These are phyloP conservation scores for Mycena haematopus DNA, from an alignment of 768 basidiomycete species.

Conservation along the genomic window DNA sequence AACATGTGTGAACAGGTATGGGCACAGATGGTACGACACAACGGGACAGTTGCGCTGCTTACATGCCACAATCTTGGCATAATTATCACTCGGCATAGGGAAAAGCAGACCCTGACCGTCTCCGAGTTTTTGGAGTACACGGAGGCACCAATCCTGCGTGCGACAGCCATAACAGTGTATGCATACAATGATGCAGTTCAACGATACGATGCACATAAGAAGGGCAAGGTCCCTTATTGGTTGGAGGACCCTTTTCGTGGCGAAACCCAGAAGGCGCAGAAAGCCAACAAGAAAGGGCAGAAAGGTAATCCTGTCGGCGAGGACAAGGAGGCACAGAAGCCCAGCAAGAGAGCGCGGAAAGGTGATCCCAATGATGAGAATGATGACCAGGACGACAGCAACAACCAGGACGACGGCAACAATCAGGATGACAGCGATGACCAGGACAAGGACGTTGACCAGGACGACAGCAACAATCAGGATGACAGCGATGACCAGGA, in stretches of 20 bases:
- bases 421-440: background rate
- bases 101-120: background rate
- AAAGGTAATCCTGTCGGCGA: background rate
- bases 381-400: background rate
- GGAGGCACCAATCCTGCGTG: constrained; percentile 10
- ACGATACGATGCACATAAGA: constrained; percentile 7
- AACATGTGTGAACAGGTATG: constrained; percentile 5
- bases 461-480: background rate
- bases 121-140: constrained; percentile 15
- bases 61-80: constrained; percentile 22
- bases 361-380: background rate
- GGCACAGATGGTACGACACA: constrained; percentile 18
- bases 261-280: background rate
- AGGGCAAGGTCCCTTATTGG: background rate
- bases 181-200: constrained; percentile 16
- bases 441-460: background rate
- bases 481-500: background rate
- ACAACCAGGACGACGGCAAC: background rate
- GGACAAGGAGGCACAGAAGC: background rate
- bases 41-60: constrained; percentile 12
- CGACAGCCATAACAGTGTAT: constrained; percentile 19
- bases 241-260: constrained; percentile 7
- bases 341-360: background rate
- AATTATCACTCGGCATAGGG: constrained; percentile 7
- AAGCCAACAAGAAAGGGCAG: background rate